Evolutionary conservation across 345 rosid species (phyloP).

Genomic region (Eucalyptus erythrocorys): DNA sequence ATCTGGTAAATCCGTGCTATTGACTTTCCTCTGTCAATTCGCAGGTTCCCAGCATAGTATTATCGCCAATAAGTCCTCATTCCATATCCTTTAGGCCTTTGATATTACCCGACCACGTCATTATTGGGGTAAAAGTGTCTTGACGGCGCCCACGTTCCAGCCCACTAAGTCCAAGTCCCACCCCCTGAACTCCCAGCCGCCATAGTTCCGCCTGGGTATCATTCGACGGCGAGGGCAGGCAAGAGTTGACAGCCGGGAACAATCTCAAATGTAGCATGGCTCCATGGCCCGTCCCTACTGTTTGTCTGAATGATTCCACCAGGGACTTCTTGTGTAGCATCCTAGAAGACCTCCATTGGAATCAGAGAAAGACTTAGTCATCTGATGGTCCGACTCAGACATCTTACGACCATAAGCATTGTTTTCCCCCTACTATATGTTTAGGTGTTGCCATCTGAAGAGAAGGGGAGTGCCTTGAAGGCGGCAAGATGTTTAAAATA

Average conservation of each 20-base stretch:
- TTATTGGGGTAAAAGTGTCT: conserved; percentile 68
- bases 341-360: conserved; percentile 94
- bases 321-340: conserved; percentile 78
- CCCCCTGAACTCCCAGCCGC: conserved; percentile 25
- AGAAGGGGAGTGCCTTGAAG: neutral
- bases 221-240: conserved; percentile 87
- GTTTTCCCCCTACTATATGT: neutral
- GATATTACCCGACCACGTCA: conserved; percentile 89
- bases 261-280: conserved; percentile 97
- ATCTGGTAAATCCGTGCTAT: neutral
- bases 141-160: neutral
- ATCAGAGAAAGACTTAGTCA: conserved; percentile 65
- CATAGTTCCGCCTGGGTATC: conserved; percentile 95
- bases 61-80: conserved; percentile 95
- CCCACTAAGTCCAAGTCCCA: too few relatives aligned
- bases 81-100: conserved; percentile 93
- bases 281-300: conserved; percentile 93
- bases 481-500: neutral
- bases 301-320: conserved; percentile 77
- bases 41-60: conserved; percentile 91
- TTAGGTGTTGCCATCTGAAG: neutral
- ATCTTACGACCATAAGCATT: conserved; percentile 1
- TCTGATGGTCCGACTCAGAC: conserved; percentile 72
- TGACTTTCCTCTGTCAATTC: neutral
- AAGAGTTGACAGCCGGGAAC: conserved; percentile 65